A percentile compares a stretch with the other conserved stretches of the same genome.
Conservation (phyloP, 306 rosid species). For the Gastrolobium bilobum region DNA sequence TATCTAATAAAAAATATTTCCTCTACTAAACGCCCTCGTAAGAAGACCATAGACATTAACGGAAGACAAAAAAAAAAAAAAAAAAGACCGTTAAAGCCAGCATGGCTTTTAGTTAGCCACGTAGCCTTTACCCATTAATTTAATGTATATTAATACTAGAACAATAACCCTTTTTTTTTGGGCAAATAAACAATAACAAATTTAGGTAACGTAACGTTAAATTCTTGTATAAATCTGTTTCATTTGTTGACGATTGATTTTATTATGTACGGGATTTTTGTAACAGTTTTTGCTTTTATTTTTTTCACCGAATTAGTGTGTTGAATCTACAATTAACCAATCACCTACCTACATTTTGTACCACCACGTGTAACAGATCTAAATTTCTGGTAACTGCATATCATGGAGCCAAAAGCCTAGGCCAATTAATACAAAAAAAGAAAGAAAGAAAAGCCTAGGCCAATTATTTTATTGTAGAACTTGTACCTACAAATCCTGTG, state of each 20-base stretch:
- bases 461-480: slow-evolving; percentile 17
- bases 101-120: too few species aligned
- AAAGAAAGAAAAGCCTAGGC: not conserved
- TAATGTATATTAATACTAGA: too few species aligned
- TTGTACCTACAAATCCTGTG: slow-evolving; percentile 13
- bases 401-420: not conserved
- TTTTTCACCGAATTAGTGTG: not conserved
- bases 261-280: not conserved
- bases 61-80: too few species aligned
- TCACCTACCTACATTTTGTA: slow-evolving; percentile 34
- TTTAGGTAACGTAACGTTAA: too few species aligned
- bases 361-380: slow-evolving; percentile 2
- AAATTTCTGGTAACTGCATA: not conserved
- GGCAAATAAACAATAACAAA: too few species aligned
- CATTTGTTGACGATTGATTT: not conserved
- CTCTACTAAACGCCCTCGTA: too few species aligned
- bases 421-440: too few species aligned
- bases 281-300: not conserved
- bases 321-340: slow-evolving; percentile 3
- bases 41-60: too few species aligned
- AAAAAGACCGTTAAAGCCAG: too few species aligned
- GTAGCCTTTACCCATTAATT: too few species aligned
- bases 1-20: too few species aligned
- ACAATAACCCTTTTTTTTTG: too few species aligned
- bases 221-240: not conserved